Conservation (phyloP, 176 grass and related monocot species). For the Stipa capillata region DNA sequence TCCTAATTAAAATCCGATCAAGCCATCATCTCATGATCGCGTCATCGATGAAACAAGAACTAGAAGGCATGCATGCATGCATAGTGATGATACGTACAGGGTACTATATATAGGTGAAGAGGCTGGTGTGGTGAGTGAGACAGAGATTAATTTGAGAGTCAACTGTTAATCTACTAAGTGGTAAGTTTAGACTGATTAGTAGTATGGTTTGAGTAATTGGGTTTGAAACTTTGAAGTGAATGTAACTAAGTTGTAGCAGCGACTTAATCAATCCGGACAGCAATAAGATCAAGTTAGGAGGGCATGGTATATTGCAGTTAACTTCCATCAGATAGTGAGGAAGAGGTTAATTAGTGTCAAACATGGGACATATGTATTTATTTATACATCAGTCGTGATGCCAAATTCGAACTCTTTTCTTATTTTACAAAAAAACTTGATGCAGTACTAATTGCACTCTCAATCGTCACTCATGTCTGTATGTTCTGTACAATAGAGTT, state of each 20-base stretch:
- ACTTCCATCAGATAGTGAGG: not conserved
- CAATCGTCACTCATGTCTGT: not conserved
- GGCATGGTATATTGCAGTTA: not conserved
- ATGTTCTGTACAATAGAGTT: not conserved
- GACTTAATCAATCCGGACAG: not conserved
- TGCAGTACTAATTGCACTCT: not conserved
- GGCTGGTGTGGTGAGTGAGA: not conserved
- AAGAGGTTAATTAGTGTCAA: not conserved
- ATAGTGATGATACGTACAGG: not conserved
- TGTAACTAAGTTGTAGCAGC: not conserved
- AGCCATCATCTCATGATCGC: no score
- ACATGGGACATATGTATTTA: no score
- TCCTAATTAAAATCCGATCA: conserved; percentile 31
- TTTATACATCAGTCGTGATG: not conserved
- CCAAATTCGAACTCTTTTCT: not conserved
- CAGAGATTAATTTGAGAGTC: not conserved
- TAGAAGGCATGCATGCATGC: not conserved
- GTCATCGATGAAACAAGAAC: not conserved
- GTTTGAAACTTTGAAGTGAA: not conserved
- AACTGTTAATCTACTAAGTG: not conserved
- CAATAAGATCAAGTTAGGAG: not conserved
- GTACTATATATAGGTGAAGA: not conserved
- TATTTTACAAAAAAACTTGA: not conserved
- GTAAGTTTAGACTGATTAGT: not conserved
- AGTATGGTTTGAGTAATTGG: not conserved